Evolutionary conservation across 225 moss, liverwort and hornwort species (phyloP).

Genomic region (Anthoceros angustus): DNA sequence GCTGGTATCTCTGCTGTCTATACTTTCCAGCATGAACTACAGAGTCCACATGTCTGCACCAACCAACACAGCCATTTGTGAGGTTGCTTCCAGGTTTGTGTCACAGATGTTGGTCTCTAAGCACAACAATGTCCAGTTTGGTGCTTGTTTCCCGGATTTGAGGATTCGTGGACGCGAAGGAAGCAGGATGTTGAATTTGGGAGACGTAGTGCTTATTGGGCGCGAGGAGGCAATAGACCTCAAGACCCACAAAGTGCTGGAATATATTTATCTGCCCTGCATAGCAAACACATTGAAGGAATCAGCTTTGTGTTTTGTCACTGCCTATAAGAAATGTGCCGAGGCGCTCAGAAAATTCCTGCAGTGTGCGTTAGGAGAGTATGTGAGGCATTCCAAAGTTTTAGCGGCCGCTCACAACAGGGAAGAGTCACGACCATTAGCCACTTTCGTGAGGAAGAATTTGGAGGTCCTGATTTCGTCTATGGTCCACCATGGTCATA

Average conservation of each 20-base stretch:
- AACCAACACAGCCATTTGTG: not conserved
- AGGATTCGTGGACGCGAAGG: not conserved
- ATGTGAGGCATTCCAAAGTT: slow-evolving; percentile 4
- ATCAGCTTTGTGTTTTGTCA: slow-evolving; percentile 24
- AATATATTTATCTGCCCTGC: slow-evolving; percentile 35
- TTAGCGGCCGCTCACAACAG: not conserved
- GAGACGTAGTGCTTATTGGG: slow-evolving; percentile 29
- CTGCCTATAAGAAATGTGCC: slow-evolving; percentile 30
- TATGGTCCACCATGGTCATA: slow-evolving; percentile 7
- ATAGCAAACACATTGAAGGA: slow-evolving; percentile 28
- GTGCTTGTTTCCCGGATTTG: slow-evolving; percentile 4
- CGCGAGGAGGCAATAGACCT: slow-evolving; percentile 28
- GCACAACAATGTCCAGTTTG: too few species aligned
- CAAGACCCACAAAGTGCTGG: slow-evolving; percentile 17
- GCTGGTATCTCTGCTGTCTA: not conserved
- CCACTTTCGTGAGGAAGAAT: slow-evolving; percentile 7
- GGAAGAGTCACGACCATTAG: not conserved
- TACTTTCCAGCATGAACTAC: not conserved
- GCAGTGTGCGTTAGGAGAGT: slow-evolving; percentile 5
- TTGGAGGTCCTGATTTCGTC: not conserved
- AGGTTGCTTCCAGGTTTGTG: too few species aligned
- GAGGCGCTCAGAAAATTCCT: slow-evolving; percentile 15
- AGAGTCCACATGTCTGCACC: not conserved
- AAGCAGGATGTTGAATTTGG: slow-evolving; percentile 12
- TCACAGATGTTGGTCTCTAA: too few species aligned